Evolutionary conservation across 2,329 filamentous ascomycete genomes (phyloP), one percentile per base, ranked within the genome.

Genomic region (Cladorrhinum sp.): DNA sequence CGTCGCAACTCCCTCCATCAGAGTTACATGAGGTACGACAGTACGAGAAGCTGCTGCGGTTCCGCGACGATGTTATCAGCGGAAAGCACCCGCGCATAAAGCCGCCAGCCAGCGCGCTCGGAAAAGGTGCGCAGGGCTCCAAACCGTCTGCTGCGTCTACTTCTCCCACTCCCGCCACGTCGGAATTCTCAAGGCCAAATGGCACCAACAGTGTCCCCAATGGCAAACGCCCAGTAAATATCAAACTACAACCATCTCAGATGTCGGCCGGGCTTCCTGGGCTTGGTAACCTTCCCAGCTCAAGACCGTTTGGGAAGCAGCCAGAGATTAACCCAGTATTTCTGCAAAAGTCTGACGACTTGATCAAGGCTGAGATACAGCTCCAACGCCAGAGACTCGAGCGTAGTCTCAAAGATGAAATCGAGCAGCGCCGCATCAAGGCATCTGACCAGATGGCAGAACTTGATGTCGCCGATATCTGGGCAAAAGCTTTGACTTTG

Each of bases 321-420:
- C 85, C 86, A 62, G 87, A 88, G 74, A 90, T 95, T 76, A 86
- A 96, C 73, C 91, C 92, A 55, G 86, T 96, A 63, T 82, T 96
- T 68, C 82, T 96, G 74, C 88, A 91, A 71, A 96, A 96, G 75
- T 93, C 92, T 67, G 89, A 92, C 72, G 86, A 91, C 72, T 80
- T 96, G 67, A 86, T 95, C 72, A 89, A 86, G 76, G 91, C 92
- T 71, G 92, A 96, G 76, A 79, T 91, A 63, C 86, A 89, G 72
- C 76, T 94, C 65, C 91, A 92, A 75, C 86, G 94, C 64, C 86
- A 93, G 75, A 86, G 89, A 65, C 79, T 97, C 69, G 95, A 98
- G 75, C 86, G 87, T 66, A 78, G 81, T 36, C 75, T 98, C 68
- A 87, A 85, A 73, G 89, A 96, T 57, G 89, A 96, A 74, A 76